Evolutionary conservation across 2,329 filamentous ascomycete genomes (phyloP).

Genomic region (Xylaria sp.): DNA sequence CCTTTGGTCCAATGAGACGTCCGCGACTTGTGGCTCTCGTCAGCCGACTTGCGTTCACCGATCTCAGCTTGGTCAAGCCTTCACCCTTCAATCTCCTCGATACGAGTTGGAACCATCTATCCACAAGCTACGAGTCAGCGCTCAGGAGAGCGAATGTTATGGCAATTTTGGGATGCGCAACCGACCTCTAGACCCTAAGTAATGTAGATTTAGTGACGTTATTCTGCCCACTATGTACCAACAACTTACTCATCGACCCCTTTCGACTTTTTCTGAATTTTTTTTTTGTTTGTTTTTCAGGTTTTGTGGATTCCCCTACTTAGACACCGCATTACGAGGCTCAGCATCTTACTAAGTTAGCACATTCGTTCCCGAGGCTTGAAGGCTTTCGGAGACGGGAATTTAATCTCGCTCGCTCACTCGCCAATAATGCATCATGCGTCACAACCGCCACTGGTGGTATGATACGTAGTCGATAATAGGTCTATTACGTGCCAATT

Average conservation of each 20-base stretch:
- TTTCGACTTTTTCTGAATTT: not conserved
- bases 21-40: constrained; percentile 3
- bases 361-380: not conserved
- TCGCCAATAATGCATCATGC: not conserved
- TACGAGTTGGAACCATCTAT: constrained; percentile 21
- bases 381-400: not conserved
- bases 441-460: not conserved
- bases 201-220: too few relatives aligned
- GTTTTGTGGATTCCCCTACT: not conserved
- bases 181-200: not conserved
- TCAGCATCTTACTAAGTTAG: not conserved
- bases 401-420: not conserved
- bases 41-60: constrained; percentile 3
- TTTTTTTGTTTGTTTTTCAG: not conserved
- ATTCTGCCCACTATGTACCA: not conserved
- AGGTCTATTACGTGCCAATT: constrained; percentile 3
- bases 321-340: not conserved
- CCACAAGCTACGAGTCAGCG: constrained; percentile 11
- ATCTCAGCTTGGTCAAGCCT: constrained; percentile 14
- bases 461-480: not conserved
- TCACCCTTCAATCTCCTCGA: constrained; percentile 23
- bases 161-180: not conserved
- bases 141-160: not conserved
- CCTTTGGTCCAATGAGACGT: constrained; percentile 9
- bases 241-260: not conserved